These are phyloP conservation scores for Chlorella vulgaris DNA, from an alignment of 139 green algal genomes.

Conservation along the genomic window DNA sequence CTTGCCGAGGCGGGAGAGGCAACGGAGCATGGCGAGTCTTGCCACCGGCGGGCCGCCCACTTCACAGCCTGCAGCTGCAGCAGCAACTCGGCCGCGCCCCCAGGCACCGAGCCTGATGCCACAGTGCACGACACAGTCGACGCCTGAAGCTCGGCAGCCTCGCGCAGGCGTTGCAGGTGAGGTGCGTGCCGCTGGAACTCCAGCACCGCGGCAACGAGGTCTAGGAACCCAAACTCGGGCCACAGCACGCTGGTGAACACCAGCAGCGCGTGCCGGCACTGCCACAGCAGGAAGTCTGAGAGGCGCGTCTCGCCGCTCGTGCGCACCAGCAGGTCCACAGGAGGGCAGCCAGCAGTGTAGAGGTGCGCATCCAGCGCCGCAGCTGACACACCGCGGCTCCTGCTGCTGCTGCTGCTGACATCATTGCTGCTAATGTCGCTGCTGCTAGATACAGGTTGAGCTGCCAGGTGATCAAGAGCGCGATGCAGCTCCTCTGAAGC, in stretches of 20 bases:
- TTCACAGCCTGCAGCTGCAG: neutral
- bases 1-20: constrained; percentile 17
- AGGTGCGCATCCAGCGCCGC: constrained; percentile 25
- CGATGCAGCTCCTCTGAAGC: constrained; percentile 38
- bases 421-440: neutral
- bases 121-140: neutral
- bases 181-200: constrained; percentile 56
- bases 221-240: constrained; percentile 84
- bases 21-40: constrained; percentile 8
- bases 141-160: neutral
- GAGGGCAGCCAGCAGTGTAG: constrained; percentile 55
- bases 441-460: neutral
- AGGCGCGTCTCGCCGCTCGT: constrained; percentile 91
- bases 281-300: constrained; percentile 91
- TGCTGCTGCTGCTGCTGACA: neutral
- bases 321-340: constrained; percentile 87
- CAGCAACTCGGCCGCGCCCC: too few relatives aligned
- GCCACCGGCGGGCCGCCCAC: neutral
- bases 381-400: neutral
- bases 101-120: neutral
- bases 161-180: constrained; percentile 11
- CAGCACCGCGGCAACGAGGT: constrained; percentile 70
- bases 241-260: constrained; percentile 82
- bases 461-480: constrained; percentile 15
- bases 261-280: constrained; percentile 73